phyloP scores from a whole-genome alignment of 495 filamentous ascomycete genomes.

The Immersiella caudata region DNA sequence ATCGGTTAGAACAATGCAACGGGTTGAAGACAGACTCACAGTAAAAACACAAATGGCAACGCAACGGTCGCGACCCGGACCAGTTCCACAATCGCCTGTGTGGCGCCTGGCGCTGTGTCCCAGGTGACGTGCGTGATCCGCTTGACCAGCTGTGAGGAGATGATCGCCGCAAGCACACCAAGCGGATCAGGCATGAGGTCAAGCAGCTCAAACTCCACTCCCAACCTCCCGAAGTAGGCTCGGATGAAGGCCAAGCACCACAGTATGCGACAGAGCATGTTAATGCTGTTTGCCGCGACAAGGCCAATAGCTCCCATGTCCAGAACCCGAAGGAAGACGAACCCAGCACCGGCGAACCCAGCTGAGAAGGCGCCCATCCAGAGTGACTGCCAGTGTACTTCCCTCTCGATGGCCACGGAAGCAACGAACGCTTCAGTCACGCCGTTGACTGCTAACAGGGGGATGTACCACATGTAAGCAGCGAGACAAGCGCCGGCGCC shows the following conservation, averaged over 20 bases:
- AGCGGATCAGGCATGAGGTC: conserved; percentile 34
- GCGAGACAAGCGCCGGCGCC: conserved; percentile 67
- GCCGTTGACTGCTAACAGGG: conserved; percentile 88
- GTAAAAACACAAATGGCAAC: conserved; percentile 53
- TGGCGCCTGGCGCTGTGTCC: conserved; percentile 25
- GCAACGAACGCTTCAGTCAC: conserved; percentile 91
- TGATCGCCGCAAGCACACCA: conserved; percentile 29
- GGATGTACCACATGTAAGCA: conserved; percentile 88
- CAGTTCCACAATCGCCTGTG: conserved; percentile 48
- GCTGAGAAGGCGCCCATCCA: conserved; percentile 82
- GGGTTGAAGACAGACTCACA: conserved; percentile 56
- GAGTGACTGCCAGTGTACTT: conserved; percentile 72
- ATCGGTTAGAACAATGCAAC: conserved; percentile 12
- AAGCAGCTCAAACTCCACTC: conserved; percentile 32
- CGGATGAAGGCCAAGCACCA: conserved; percentile 78
- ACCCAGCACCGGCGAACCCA: conserved; percentile 72
- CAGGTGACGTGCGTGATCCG: conserved; percentile 36
- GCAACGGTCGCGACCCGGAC: conserved; percentile 55
- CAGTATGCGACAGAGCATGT: conserved; percentile 78
- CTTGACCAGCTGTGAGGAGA: conserved; percentile 28
- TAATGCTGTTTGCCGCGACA: conserved; percentile 81
- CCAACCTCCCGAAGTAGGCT: conserved; percentile 58
- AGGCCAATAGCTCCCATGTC: conserved; percentile 75
- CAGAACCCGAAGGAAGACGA: conserved; percentile 65
- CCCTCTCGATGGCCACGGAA: conserved; percentile 68